phyloP scores from a whole-genome alignment of 2,329 filamentous ascomycete species.

The Fusarium sarcochroum region DNA sequence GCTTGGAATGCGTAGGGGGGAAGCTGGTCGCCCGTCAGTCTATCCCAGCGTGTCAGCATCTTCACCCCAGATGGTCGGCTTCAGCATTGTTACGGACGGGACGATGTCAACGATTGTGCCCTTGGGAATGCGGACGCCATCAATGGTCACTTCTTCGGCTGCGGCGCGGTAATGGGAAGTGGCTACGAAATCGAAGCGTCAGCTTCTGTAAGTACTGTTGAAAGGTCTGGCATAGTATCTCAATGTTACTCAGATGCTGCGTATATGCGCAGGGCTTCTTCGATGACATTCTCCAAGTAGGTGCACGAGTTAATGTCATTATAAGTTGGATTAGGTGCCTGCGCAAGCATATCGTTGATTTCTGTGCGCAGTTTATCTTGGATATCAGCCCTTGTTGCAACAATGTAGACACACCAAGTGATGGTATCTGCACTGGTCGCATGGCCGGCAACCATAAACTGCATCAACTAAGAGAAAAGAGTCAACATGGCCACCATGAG shows the following conservation, averaged over 20 bases:
- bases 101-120: no score
- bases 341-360: background rate
- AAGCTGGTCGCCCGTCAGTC: no score
- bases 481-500: background rate
- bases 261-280: background rate
- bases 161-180: background rate
- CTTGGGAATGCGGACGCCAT: background rate
- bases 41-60: no score
- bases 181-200: background rate
- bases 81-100: no score
- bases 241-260: background rate
- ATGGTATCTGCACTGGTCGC: background rate
- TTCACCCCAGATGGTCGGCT: no score
- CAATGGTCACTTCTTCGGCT: background rate
- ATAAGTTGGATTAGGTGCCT: background rate
- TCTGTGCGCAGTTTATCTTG: background rate
- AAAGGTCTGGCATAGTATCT: no score
- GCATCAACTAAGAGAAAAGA: background rate
- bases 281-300: background rate
- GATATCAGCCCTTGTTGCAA: background rate
- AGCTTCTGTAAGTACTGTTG: background rate
- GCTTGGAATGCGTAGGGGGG: no score
- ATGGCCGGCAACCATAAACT: background rate
- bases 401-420: slow-evolving; percentile 1
- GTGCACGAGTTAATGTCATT: background rate